Evolutionary conservation across 495 filamentous ascomycete species (phyloP).

Genomic region (Neohortaea acidophila): DNA sequence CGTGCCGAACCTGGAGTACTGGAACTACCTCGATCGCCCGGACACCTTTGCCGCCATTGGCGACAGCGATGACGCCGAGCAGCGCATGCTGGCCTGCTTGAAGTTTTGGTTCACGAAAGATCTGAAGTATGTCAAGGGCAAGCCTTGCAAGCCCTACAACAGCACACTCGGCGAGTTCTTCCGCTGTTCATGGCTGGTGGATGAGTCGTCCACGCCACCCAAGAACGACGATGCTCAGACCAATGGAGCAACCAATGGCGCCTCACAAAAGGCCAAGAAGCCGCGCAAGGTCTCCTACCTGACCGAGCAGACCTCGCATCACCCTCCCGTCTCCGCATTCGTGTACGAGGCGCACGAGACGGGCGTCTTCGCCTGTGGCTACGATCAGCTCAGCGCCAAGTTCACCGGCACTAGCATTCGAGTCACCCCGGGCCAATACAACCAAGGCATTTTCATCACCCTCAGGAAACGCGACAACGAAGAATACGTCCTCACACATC

Average conservation of each 20-base stretch:
- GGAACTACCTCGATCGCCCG: constrained; percentile 92
- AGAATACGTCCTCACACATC: constrained; percentile 88
- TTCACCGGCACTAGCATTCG: constrained; percentile 92
- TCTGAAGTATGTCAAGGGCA: constrained; percentile 96
- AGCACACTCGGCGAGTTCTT: constrained; percentile 97
- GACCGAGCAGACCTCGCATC: constrained; percentile 96
- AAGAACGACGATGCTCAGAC: constrained; percentile 21
- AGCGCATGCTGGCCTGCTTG: constrained; percentile 82
- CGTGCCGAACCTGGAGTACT: constrained; percentile 93
- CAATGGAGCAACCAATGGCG: constrained; percentile 19
- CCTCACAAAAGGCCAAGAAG: constrained; percentile 26
- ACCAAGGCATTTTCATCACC: constrained; percentile 88
- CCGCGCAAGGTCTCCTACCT: constrained; percentile 72
- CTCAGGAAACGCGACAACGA: constrained; percentile 67
- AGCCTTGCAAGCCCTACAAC: constrained; percentile 97
- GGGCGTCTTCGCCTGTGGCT: constrained; percentile 75
- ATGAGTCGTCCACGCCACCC: constrained; percentile 44
- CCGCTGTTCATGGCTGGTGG: constrained; percentile 89
- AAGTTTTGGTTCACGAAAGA: constrained; percentile 99
- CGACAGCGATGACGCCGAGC: constrained; percentile 76
- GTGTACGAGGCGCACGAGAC: constrained; percentile 86
- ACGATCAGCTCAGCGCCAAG: constrained; percentile 91
- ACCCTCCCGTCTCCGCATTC: constrained; percentile 94
- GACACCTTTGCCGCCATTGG: constrained; percentile 94
- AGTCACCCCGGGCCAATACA: constrained; percentile 81